Percentiles rank a stretch among this genome's conserved stretches.
Conservation (phyloP, 2,329 filamentous ascomycete species). For the Septoria petroselini region DNA sequence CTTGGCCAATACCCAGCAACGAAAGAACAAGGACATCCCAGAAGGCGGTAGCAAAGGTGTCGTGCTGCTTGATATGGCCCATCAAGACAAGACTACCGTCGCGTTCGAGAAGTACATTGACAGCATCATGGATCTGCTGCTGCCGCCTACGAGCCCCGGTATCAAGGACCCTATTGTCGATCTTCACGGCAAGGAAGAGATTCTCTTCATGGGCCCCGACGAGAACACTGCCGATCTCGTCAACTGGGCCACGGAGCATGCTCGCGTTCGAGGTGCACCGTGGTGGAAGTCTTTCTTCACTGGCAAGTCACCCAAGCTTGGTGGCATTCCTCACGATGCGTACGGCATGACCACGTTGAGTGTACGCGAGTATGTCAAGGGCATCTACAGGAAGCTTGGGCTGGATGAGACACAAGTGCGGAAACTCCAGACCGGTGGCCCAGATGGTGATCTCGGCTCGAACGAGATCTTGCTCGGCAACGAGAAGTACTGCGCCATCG, state of each 20-base stretch:
- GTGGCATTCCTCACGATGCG: conserved; percentile 90
- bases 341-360: conserved; percentile 99
- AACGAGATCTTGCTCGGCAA: conserved; percentile 96
- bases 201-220: conserved; percentile 96
- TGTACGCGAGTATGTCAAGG: conserved; percentile 91
- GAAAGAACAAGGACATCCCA: conserved; percentile 99
- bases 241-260: conserved; percentile 98
- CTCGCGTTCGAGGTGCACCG: conserved; percentile 77
- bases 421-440: conserved; percentile 97
- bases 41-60: conserved; percentile 98
- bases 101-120: conserved; percentile 99
- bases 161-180: conserved; percentile 99
- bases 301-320: conserved; percentile 91
- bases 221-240: conserved; percentile 98
- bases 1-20: conserved; percentile 94
- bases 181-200: conserved; percentile 90
- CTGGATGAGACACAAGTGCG: conserved; percentile 79
- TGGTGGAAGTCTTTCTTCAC: conserved; percentile 99
- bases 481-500: conserved; percentile 91
- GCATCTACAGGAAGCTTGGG: conserved; percentile 93
- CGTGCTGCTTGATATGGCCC: conserved; percentile 85
- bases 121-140: conserved; percentile 89
- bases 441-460: conserved; percentile 92
- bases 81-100: conserved; percentile 87
- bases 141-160: conserved; percentile 84